Evolutionary conservation across 345 rosid species (phyloP), one percentile per base, ranked within the genome.

Genomic region (Linum usitatissimum): DNA sequence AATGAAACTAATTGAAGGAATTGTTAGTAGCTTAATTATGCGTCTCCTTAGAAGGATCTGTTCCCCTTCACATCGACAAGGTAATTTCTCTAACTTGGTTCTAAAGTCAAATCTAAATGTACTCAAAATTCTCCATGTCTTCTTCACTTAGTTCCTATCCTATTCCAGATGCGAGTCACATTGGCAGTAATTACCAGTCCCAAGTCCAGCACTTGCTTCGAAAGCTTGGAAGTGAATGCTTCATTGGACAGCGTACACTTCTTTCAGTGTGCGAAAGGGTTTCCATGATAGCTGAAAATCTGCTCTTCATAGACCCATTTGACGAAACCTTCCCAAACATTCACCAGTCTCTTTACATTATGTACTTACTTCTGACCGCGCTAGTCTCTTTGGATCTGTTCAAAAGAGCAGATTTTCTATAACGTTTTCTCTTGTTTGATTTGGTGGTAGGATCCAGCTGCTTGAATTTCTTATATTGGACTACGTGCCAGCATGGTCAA

Each of bases 151-250:
- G 7, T 55, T 10, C 48, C 63, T 62, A 53, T 75, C 64, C 76
- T 72, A 64, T 72, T 66, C 68, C 75, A 79, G 87, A 66, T 63
- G 72, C 68, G 55, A 67, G 60, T 63, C 64, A 61, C 31, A 63
- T 31, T 19, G 80, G 80, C 69, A 60, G 70, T 20, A 80, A 83
- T 65, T 68, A 64, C 64, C 84, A 71, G 69, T 72, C 81, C 65
- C 68, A 66, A 64, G 73, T 90, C 68, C 95, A 92, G 72, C 99
- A 94, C 68, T 63, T 87, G 76, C 78, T 93, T 57, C 90, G 97
- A 23, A 81, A 85, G 73, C 94, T 86, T 49, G 96, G 87, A 72
- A 69, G 66, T 68, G 87, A 73, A 40, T 68, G 86, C 55, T 88
- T 74, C 78, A 69, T 87, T 51, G 96, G 96, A 57, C 99, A 86